Evolutionary conservation across 441 rosid genomes (phyloP).

Genomic region (Syzygium malaccense): DNA sequence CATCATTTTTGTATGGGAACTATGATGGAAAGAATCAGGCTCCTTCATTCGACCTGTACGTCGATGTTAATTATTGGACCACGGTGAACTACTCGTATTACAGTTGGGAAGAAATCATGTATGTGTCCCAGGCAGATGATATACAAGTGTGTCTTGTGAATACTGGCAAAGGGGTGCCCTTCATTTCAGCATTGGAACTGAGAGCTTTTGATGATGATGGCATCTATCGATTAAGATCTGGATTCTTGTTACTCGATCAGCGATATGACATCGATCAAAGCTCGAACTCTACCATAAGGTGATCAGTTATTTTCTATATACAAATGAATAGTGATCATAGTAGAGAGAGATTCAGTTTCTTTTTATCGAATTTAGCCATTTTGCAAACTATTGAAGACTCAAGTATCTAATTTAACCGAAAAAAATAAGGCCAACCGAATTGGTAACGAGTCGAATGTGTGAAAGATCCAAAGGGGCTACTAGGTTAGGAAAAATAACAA

Average conservation of each 20-base stretch:
- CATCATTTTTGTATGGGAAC: neutral
- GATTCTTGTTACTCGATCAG: rapidly evolving
- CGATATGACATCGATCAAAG: rapidly evolving
- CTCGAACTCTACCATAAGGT: rapidly evolving
- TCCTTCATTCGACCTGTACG: neutral
- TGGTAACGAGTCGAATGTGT: neutral
- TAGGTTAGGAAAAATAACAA: too few species aligned
- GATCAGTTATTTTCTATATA: neutral
- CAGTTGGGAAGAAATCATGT: rapidly evolving
- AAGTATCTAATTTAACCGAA: neutral
- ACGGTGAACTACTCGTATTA: rapidly evolving
- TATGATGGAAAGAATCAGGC: neutral
- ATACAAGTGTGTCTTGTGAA: neutral
- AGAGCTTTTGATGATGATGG: neutral
- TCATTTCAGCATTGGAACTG: neutral
- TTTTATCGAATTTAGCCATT: neutral
- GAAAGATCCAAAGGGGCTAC: neutral
- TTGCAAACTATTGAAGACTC: neutral
- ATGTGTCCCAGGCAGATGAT: neutral
- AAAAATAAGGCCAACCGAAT: neutral
- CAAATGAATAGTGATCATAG: rapidly evolving
- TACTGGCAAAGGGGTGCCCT: neutral
- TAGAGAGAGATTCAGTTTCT: neutral
- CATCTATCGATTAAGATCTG: neutral
- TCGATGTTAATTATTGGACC: neutral